Conservation (phyloP, 495 filamentous ascomycete species). For the Cenococcum geophilum region DNA sequence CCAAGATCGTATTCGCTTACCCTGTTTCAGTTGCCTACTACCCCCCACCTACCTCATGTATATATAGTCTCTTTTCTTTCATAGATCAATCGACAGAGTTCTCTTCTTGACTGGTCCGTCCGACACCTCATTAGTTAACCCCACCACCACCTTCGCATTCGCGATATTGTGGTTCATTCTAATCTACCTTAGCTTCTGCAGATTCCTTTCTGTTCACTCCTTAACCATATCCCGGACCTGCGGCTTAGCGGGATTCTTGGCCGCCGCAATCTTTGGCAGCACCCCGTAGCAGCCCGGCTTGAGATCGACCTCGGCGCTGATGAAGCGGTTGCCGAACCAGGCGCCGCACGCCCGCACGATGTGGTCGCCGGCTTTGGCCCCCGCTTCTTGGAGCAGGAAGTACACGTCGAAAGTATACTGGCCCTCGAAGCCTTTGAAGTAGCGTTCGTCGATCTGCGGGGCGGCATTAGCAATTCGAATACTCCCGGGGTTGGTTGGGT, state of each 20-base stretch:
- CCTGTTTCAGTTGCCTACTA: too few species aligned
- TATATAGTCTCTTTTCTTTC: not conserved
- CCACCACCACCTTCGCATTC: slow-evolving; percentile 26
- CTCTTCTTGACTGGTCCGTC: slow-evolving; percentile 23
- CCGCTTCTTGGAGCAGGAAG: slow-evolving; percentile 72
- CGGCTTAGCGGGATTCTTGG: not conserved
- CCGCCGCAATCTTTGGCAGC: slow-evolving; percentile 69
- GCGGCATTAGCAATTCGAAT: too few species aligned
- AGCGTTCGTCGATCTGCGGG: slow-evolving; percentile 72
- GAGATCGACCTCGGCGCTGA: slow-evolving; percentile 73
- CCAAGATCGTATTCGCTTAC: too few species aligned
- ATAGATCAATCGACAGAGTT: too few species aligned
- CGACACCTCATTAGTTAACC: slow-evolving; percentile 19
- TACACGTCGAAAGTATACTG: slow-evolving; percentile 71
- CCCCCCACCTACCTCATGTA: too few species aligned
- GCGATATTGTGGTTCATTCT: slow-evolving; percentile 31
- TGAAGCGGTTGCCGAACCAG: slow-evolving; percentile 64
- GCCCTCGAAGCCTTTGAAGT: slow-evolving; percentile 77
- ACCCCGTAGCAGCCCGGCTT: slow-evolving; percentile 75
- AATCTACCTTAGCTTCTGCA: slow-evolving; percentile 30
- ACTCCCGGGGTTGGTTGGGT: too few species aligned
- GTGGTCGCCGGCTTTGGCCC: slow-evolving; percentile 63
- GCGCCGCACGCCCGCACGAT: slow-evolving; percentile 69
- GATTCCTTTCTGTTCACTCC: slow-evolving; percentile 20
- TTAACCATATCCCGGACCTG: slow-evolving; percentile 26